Conservation (phyloP, 257 asterid genomes). For the Solanum pimpinellifolium region DNA sequence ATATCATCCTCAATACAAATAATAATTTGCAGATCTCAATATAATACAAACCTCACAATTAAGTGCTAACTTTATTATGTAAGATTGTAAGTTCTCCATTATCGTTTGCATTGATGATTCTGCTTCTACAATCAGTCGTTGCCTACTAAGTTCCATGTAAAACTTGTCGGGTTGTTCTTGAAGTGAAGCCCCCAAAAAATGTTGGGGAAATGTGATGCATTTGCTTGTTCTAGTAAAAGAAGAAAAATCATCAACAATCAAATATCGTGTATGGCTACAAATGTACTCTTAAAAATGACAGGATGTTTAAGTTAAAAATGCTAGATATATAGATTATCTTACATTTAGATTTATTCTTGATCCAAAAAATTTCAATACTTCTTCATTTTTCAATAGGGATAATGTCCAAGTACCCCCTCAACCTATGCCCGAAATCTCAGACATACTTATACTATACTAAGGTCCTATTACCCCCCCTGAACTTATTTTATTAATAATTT, state of each 20-base stretch:
- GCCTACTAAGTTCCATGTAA: constrained; percentile 68
- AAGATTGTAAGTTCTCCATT: constrained; percentile 73
- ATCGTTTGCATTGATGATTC: constrained; percentile 69
- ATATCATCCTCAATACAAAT: background rate
- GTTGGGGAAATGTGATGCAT: constrained; percentile 57
- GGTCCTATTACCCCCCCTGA: too few species aligned
- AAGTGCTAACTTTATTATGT: background rate
- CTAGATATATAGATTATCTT: too few species aligned
- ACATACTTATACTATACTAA: too few species aligned
- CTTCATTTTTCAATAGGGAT: background rate
- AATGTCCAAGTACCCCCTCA: too few species aligned
- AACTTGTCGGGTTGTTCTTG: constrained; percentile 76
- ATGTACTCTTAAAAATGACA: too few species aligned
- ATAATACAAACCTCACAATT: background rate
- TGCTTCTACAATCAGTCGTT: constrained; percentile 74
- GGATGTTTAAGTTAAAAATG: too few species aligned
- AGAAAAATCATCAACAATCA: background rate
- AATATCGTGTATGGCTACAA: too few species aligned
- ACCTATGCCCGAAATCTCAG: too few species aligned
- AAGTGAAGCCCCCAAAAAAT: constrained; percentile 75
- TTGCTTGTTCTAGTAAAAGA: constrained; percentile 35
- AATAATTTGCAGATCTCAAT: background rate
- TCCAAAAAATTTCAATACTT: background rate
- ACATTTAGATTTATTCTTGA: background rate
- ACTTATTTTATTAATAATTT: too few species aligned